Evolutionary conservation across 2,329 filamentous ascomycete species (phyloP).

Genomic region (Aspergillus neoniger): DNA sequence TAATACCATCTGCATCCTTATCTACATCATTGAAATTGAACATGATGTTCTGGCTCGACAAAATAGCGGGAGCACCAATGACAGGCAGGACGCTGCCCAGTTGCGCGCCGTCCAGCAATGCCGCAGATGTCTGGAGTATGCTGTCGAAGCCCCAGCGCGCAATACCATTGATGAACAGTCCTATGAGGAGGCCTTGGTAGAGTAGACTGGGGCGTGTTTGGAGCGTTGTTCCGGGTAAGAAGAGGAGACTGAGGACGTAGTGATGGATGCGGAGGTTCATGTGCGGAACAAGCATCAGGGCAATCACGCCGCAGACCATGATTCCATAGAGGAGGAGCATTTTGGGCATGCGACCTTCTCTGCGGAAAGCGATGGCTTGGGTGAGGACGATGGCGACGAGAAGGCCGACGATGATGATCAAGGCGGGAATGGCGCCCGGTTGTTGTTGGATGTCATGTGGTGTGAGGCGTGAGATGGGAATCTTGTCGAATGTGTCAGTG

Average conservation of each 20-base stretch:
- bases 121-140: slow-evolving; percentile 59
- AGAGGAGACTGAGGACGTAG: slow-evolving; percentile 61
- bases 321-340: slow-evolving; percentile 49
- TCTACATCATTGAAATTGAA: slow-evolving; percentile 39
- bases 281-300: slow-evolving; percentile 56
- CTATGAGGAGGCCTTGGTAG: slow-evolving; percentile 63
- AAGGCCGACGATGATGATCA: slow-evolving; percentile 55
- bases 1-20: slow-evolving; percentile 54
- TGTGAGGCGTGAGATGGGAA: slow-evolving; percentile 63
- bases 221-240: slow-evolving; percentile 60
- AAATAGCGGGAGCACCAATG: slow-evolving; percentile 25
- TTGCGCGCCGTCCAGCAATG: slow-evolving; percentile 45
- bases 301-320: slow-evolving; percentile 45
- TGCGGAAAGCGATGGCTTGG: slow-evolving; percentile 59
- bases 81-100: slow-evolving; percentile 36
- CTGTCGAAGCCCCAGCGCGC: slow-evolving; percentile 65
- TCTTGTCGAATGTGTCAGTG: slow-evolving; percentile 65
- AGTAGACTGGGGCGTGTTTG: slow-evolving; percentile 61
- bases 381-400: slow-evolving; percentile 56
- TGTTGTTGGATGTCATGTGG: slow-evolving; percentile 63
- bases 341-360: slow-evolving; percentile 58
- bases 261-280: slow-evolving; percentile 65
- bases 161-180: slow-evolving; percentile 64
- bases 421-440: slow-evolving; percentile 59
- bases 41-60: slow-evolving; percentile 32